Conservation (phyloP, 768 basidiomycete species). For the Lactifluus hygrophoroides region DNA sequence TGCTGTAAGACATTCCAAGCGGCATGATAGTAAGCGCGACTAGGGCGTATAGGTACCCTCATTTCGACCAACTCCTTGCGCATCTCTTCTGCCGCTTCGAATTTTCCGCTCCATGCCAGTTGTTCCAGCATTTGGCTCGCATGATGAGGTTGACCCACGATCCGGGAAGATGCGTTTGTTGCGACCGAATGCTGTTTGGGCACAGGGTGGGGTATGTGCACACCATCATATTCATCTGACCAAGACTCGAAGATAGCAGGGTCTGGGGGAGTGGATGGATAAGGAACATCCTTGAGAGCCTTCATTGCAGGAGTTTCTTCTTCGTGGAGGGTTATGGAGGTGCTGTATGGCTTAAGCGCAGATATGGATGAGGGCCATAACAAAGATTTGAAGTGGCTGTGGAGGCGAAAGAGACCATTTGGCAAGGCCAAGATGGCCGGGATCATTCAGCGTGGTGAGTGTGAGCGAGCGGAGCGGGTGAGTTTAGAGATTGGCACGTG, state of each 20-base stretch:
- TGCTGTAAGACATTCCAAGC: constrained; percentile 29
- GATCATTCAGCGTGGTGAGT: background rate
- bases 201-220: background rate
- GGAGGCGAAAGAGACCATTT: constrained; percentile 7
- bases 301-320: constrained; percentile 30
- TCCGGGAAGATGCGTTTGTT: background rate
- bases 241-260: constrained; percentile 31
- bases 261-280: constrained; percentile 28
- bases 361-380: background rate
- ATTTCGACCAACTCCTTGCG: constrained; percentile 34
- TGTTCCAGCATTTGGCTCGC: constrained; percentile 22
- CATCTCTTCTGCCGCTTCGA: constrained; percentile 30
- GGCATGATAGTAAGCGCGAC: constrained; percentile 31
- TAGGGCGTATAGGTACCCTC: constrained; percentile 31
- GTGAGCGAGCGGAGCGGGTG: too few relatives aligned
- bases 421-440: constrained; percentile 1
- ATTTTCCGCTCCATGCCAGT: constrained; percentile 27
- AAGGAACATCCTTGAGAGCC: constrained; percentile 30
- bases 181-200: background rate
- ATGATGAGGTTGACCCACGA: background rate
- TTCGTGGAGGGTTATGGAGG: constrained; percentile 11
- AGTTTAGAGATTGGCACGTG: constrained; percentile 8
- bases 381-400: background rate
- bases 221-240: constrained; percentile 27
- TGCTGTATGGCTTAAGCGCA: constrained; percentile 21